These are phyloP conservation scores for Penicillium diatomitis DNA, from an alignment of 495 filamentous ascomycete genomes.

Conservation along the genomic window DNA sequence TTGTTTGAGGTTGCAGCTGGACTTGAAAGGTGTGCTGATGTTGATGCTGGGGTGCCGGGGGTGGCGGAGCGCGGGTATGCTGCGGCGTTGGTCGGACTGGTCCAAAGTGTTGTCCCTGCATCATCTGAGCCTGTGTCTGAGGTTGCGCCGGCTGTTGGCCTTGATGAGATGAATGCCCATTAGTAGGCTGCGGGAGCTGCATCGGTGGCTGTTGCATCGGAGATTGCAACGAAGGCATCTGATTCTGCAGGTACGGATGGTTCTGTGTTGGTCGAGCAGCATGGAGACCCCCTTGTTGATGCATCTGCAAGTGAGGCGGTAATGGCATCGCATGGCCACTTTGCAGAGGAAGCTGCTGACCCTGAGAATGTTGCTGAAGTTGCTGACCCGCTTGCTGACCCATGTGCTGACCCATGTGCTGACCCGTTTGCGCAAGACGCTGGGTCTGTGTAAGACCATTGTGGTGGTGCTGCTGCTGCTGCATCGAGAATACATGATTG, in stretches of 20 bases:
- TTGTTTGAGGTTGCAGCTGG: slow-evolving; percentile 17
- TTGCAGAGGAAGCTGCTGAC: slow-evolving; percentile 7
- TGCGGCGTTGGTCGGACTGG: slow-evolving; percentile 6
- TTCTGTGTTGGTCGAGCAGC: slow-evolving; percentile 6
- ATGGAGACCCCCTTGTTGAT: slow-evolving; percentile 15
- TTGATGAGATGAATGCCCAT: slow-evolving; percentile 3
- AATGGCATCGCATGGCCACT: slow-evolving; percentile 9
- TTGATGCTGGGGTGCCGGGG: slow-evolving; percentile 20
- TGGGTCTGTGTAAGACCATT: slow-evolving; percentile 1
- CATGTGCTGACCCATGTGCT: slow-evolving; percentile 9
- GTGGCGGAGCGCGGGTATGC: slow-evolving; percentile 9
- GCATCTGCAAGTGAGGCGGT: slow-evolving; percentile 20
- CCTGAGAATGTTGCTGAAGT: slow-evolving; percentile 1
- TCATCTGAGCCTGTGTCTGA: slow-evolving; percentile 1
- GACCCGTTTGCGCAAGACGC: slow-evolving; percentile 6
- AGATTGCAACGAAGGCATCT: slow-evolving; percentile 18
- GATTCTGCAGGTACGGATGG: slow-evolving; percentile 17
- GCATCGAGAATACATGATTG: background rate
- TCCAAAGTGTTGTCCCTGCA: background rate
- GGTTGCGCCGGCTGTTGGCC: slow-evolving; percentile 6
- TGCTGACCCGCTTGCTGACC: slow-evolving; percentile 6
- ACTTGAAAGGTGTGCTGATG: slow-evolving; percentile 24
- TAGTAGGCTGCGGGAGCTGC: slow-evolving; percentile 8
- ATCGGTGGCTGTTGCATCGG: slow-evolving; percentile 12
- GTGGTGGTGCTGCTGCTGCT: slow-evolving; percentile 2